Evolutionary conservation across 2,329 filamentous ascomycete species (phyloP), one percentile per base, ranked within the genome.

Genomic region (Helicocarpus griseus): DNA sequence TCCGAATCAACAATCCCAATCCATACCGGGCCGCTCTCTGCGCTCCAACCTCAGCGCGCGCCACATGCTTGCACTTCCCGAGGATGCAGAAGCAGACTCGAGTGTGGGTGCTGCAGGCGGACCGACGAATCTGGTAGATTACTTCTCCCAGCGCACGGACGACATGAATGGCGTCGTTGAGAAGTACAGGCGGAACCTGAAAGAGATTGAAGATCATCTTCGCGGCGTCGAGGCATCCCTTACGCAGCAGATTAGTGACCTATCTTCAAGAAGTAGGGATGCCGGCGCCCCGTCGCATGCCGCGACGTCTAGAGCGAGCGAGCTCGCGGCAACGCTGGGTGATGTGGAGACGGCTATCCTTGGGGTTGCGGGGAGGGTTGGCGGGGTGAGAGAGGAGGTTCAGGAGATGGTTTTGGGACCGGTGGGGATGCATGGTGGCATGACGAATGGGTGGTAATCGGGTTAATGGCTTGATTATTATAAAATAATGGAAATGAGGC

Each of bases 341-440:
- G 82, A 85, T 57, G 83, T 86, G 54, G 81, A 86, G 67, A 74
- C 78, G 58, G 77, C 81, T 52, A 82, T 86, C 51, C 65, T 84
- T 51, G 77, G 79, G 49, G 81, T 84, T 51, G 82, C 82, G 4
- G 73, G 76, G 22, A 76, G 80, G 51, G 75, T 86, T 47, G 81
- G 80, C 2, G 69, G 70, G 44, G 76, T 75, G 4, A 77, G 80
- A 54, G 82, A 85, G 63, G 77, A 77, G 33, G 74, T 83, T 52
- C 81, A 82, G 50, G 76, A 76, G 56, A 64, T 84, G 49, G 77
- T 68, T 36, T 57, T 73, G 36, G 79, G 78, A 1, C 66, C 69
- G 3, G 29, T 58, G 11, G 54, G 50, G 9, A 21, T 48, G 9
- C 45, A 50, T 43, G 46, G 52, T 19, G 49, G 49, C 21, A 36